phyloP scores from a whole-genome alignment of 805 yeast species.

The Candida namnaoensis region DNA sequence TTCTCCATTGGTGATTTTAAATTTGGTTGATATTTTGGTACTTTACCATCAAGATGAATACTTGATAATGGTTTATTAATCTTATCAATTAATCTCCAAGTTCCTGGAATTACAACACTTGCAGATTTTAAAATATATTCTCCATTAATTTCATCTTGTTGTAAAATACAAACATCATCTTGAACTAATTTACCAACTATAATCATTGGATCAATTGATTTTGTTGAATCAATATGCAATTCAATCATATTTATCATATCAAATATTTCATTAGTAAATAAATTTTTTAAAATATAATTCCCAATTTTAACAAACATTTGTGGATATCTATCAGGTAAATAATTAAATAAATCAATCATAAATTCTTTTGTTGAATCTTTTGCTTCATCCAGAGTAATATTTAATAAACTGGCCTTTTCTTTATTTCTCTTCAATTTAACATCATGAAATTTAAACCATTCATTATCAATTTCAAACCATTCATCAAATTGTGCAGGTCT shows the following conservation, averaged over 20 bases:
- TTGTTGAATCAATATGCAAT: too few relatives aligned
- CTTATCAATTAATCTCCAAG: slow-evolving; percentile 46
- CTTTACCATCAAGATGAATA: slow-evolving; percentile 50
- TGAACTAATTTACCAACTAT: slow-evolving; percentile 31
- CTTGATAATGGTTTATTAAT: slow-evolving; percentile 38
- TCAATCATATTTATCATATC: slow-evolving; percentile 6
- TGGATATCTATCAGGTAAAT: slow-evolving; percentile 41
- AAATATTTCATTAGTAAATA: slow-evolving; percentile 1
- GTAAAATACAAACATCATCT: slow-evolving; percentile 47
- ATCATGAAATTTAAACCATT: slow-evolving; percentile 44
- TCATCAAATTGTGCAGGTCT: slow-evolving; percentile 27
- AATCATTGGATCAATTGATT: slow-evolving; percentile 2
- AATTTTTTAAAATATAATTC: too few relatives aligned
- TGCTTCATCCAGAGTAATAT: too few relatives aligned
- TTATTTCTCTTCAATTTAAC: slow-evolving; percentile 32
- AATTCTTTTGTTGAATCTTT: slow-evolving; percentile 3
- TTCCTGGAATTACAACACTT: slow-evolving; percentile 48
- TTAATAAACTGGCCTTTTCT: slow-evolving; percentile 11
- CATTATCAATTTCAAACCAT: slow-evolving; percentile 22
- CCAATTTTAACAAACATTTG: slow-evolving; percentile 25
- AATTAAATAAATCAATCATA: slow-evolving; percentile 25
- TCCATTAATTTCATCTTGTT: slow-evolving; percentile 19
- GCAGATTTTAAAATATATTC: slow-evolving; percentile 47
- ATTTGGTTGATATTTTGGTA: slow-evolving; percentile 25
- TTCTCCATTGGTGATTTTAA: slow-evolving; percentile 8